Percentiles rank a stretch among this genome's conserved stretches.
These are phyloP conservation scores for Fusarium irregulare DNA, from an alignment of 2,329 filamentous ascomycete genomes.

Conservation along the genomic window DNA sequence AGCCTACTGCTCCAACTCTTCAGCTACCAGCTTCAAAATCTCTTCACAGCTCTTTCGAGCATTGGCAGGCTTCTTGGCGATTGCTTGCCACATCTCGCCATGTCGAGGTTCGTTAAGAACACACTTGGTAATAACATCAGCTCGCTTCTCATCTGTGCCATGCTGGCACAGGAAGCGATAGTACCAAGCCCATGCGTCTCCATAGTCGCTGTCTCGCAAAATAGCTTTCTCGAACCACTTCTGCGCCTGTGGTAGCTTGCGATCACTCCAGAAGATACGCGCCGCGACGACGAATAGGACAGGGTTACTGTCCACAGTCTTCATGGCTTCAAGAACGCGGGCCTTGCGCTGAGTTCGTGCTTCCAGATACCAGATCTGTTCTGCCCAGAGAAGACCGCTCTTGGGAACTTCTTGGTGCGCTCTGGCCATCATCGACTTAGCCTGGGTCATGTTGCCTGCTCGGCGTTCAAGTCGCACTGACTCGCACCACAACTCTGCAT, in stretches of 20 bases:
- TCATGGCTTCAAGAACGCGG: constrained; percentile 91
- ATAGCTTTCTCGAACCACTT: constrained; percentile 98
- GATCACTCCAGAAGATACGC: constrained; percentile 94
- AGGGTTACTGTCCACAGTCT: constrained; percentile 94
- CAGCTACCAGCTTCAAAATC: constrained; percentile 82
- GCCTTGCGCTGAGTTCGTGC: constrained; percentile 91
- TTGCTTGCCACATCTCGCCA: constrained; percentile 89
- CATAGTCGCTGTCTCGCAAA: constrained; percentile 84
- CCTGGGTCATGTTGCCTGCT: constrained; percentile 83
- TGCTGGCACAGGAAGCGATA: constrained; percentile 93
- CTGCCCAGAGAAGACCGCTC: constrained; percentile 88
- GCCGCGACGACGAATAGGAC: constrained; percentile 91
- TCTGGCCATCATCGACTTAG: constrained; percentile 91
- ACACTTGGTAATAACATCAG: constrained; percentile 85
- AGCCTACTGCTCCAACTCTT: constrained; percentile 49
- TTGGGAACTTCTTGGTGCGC: constrained; percentile 91
- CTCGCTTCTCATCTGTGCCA: constrained; percentile 91
- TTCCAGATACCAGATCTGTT: constrained; percentile 96
- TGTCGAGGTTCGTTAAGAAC: constrained; percentile 87
- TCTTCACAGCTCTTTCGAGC: constrained; percentile 81
- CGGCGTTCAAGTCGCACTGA: constrained; percentile 93
- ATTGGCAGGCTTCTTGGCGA: constrained; percentile 88
- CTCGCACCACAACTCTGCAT: constrained; percentile 87
- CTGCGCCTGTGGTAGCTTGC: constrained; percentile 91
- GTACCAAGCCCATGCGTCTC: constrained; percentile 98